phyloP scores from a whole-genome alignment of 1,284 basidiomycete genomes.

The Peniophora sp. region DNA sequence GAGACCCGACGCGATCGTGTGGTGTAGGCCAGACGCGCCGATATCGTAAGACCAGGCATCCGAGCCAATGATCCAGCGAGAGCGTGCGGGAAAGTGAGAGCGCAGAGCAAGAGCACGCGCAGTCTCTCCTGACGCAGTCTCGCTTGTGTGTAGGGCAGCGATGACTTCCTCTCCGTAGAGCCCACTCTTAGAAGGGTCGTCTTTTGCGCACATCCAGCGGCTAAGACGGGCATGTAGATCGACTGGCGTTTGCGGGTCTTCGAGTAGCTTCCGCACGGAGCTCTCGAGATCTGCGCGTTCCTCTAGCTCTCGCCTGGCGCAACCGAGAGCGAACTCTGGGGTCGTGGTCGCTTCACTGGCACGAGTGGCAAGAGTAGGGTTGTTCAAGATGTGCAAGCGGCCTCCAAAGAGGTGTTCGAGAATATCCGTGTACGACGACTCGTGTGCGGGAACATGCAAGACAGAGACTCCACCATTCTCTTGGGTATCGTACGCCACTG shows the following conservation, averaged over 20 bases:
- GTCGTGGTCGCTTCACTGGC: conserved; percentile 73
- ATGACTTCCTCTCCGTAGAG: conserved; percentile 56
- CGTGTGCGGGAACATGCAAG: conserved; percentile 78
- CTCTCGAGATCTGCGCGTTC: conserved; percentile 58
- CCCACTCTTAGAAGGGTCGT: conserved; percentile 51
- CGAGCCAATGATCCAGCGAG: conserved; percentile 95
- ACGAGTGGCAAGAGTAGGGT: conserved; percentile 61
- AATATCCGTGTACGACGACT: conserved; percentile 87
- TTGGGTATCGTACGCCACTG: too few species aligned
- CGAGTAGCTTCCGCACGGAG: conserved; percentile 55
- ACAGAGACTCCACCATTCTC: too few species aligned
- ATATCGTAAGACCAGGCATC: conserved; percentile 98
- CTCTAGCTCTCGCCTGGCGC: conserved; percentile 77
- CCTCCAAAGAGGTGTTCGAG: conserved; percentile 77
- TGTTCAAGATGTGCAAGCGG: conserved; percentile 84
- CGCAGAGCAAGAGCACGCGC: conserved; percentile 53
- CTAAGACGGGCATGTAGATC: conserved; percentile 66
- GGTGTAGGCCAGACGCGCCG: conserved; percentile 91
- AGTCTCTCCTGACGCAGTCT: conserved; percentile 35
- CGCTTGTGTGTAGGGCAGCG: conserved; percentile 39
- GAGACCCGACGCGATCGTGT: conserved; percentile 84
- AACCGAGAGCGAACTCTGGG: conserved; percentile 91
- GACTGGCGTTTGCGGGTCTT: conserved; percentile 35
- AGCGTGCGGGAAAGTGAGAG: conserved; percentile 56
- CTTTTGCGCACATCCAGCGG: conserved; percentile 70